Evolutionary conservation across 2,329 filamentous ascomycete species (phyloP).

Genomic region (Colletotrichum nymphaeae): DNA sequence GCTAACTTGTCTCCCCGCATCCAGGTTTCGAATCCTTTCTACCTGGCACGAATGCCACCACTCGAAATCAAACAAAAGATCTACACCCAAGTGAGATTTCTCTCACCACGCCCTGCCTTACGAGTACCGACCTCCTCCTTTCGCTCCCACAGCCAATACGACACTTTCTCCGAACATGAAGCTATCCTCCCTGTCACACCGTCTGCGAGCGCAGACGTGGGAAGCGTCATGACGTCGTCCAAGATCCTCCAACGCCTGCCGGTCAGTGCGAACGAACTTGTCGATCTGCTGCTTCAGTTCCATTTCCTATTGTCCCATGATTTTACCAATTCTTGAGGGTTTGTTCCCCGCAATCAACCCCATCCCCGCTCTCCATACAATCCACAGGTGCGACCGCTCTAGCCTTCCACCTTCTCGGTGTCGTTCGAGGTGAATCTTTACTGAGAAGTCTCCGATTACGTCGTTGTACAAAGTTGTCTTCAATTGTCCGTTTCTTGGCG

Average conservation of each 20-base stretch:
- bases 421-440: neutral
- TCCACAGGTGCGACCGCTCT: conserved; percentile 4
- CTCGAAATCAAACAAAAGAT: neutral
- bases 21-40: neutral
- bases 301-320: neutral
- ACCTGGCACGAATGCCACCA: neutral
- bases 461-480: neutral
- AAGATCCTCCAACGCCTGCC: conserved; percentile 2
- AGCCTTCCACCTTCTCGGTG: neutral
- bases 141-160: neutral
- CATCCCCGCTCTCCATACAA: neutral
- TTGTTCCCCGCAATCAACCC: neutral
- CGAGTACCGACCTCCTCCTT: neutral
- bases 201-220: neutral
- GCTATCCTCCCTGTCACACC: neutral
- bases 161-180: neutral
- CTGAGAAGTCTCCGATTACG: conserved; percentile 3
- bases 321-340: neutral
- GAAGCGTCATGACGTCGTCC: conserved; percentile 13
- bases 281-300: neutral
- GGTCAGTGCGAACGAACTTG: neutral
- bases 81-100: neutral
- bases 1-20: neutral
- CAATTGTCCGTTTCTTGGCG: neutral
- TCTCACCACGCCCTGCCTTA: neutral